These are phyloP conservation scores for Penicillium atrosanguineum DNA, from an alignment of 495 filamentous ascomycete genomes.

Conservation along the genomic window DNA sequence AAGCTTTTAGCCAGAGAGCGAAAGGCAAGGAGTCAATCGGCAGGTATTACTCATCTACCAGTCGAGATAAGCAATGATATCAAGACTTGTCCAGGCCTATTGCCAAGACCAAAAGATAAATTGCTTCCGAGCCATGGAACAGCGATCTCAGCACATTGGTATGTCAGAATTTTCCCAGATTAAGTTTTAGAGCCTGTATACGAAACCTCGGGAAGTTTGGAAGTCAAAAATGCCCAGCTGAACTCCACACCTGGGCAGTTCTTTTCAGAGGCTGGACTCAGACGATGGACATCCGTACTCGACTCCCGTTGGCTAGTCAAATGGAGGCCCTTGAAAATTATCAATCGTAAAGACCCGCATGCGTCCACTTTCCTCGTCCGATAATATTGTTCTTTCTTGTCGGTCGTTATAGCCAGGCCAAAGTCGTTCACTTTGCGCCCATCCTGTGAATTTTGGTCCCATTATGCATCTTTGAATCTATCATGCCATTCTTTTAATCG, in stretches of 20 bases:
- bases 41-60: too few species aligned
- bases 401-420: background rate
- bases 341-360: slow-evolving; percentile 7
- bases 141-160: too few species aligned
- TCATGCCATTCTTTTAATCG: slow-evolving; percentile 13
- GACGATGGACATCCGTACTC: background rate
- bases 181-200: background rate
- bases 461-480: slow-evolving; percentile 2
- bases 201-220: background rate
- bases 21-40: too few species aligned
- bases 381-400: background rate
- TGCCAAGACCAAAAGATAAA: too few species aligned
- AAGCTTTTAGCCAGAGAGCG: too few species aligned
- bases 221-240: background rate
- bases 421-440: background rate
- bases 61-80: too few species aligned
- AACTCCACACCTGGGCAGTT: slow-evolving; percentile 1
- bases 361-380: slow-evolving; percentile 10
- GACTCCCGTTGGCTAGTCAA: slow-evolving; percentile 10
- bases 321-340: background rate
- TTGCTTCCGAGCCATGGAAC: too few species aligned
- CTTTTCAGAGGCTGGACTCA: background rate
- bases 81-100: too few species aligned
- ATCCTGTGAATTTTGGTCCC: background rate
- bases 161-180: background rate